Evolutionary conservation across 2,329 filamentous ascomycete genomes (phyloP).

Genomic region (Nigrospora sphaerica): DNA sequence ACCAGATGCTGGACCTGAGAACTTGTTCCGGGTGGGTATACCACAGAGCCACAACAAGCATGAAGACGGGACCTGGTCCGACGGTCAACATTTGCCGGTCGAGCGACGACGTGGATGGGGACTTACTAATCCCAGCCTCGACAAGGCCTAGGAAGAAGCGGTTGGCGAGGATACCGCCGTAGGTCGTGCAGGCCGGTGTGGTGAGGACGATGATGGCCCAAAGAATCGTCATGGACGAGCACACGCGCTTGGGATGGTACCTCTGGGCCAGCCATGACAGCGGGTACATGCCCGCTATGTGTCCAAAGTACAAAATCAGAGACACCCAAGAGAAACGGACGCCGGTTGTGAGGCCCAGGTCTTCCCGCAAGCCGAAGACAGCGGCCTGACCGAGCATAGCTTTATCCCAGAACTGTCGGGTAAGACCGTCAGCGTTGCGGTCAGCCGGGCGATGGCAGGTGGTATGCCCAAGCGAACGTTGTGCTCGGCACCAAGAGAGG

Average conservation of each 20-base stretch:
- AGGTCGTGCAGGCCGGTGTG: constrained; percentile 23
- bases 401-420: constrained; percentile 20
- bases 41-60: constrained; percentile 30
- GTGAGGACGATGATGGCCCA: constrained; percentile 24
- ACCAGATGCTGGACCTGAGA: constrained; percentile 27
- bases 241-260: constrained; percentile 19
- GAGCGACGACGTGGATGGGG: too few relatives aligned
- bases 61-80: constrained; percentile 20
- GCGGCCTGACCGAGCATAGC: constrained; percentile 16
- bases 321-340: constrained; percentile 22
- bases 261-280: constrained; percentile 20
- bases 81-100: too few relatives aligned
- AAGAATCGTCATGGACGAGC: constrained; percentile 18
- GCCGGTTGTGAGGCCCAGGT: constrained; percentile 17
- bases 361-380: constrained; percentile 20
- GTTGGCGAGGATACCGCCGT: constrained; percentile 22
- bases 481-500: too few relatives aligned
- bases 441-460: too few relatives aligned
- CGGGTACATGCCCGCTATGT: constrained; percentile 22
- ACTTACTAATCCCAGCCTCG: constrained; percentile 20
- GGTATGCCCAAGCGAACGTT: too few relatives aligned
- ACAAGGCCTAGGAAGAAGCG: constrained; percentile 29
- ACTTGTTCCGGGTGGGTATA: constrained; percentile 30
- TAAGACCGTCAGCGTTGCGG: constrained; percentile 2
- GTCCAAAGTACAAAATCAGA: constrained; percentile 26